phyloP scores from a whole-genome alignment of 2,329 filamentous ascomycete species.

The Teratosphaeria epicoccoides region DNA sequence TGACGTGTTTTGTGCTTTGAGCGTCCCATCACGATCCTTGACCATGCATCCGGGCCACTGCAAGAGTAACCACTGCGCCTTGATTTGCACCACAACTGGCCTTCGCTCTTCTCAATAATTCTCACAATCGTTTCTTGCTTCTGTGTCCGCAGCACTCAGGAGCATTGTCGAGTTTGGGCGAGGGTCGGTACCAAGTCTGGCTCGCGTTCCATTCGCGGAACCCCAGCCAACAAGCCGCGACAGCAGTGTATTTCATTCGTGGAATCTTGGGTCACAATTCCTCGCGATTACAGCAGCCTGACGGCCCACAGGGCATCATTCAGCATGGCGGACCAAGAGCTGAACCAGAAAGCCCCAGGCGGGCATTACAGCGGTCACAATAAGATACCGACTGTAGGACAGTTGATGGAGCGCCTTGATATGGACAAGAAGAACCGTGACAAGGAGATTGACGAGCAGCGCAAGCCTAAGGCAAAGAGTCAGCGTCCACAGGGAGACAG shows the following conservation, averaged over 20 bases:
- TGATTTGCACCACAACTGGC: background rate
- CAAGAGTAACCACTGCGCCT: background rate
- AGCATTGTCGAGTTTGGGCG: background rate
- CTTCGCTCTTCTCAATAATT: background rate
- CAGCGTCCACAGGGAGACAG: conserved; percentile 27
- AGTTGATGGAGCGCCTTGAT: conserved; percentile 73
- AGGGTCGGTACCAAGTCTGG: background rate
- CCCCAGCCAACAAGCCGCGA: background rate
- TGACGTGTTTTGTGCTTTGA: background rate
- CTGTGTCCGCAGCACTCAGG: background rate
- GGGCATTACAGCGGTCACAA: conserved; percentile 72
- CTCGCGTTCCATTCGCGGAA: background rate
- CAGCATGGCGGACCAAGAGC: conserved; percentile 33
- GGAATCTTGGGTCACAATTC: background rate
- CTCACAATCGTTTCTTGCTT: background rate
- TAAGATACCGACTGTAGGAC: conserved; percentile 75
- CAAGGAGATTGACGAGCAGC: conserved; percentile 53
- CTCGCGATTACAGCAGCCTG: background rate
- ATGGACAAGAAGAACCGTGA: conserved; percentile 68
- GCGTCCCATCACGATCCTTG: background rate
- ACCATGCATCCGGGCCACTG: background rate
- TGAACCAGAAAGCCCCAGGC: conserved; percentile 37
- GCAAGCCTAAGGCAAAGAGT: conserved; percentile 63
- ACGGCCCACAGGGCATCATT: conserved; percentile 8
- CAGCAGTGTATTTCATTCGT: background rate